Conservation (phyloP, 75 land plant species). For the Adiantum capillusveneris region DNA sequence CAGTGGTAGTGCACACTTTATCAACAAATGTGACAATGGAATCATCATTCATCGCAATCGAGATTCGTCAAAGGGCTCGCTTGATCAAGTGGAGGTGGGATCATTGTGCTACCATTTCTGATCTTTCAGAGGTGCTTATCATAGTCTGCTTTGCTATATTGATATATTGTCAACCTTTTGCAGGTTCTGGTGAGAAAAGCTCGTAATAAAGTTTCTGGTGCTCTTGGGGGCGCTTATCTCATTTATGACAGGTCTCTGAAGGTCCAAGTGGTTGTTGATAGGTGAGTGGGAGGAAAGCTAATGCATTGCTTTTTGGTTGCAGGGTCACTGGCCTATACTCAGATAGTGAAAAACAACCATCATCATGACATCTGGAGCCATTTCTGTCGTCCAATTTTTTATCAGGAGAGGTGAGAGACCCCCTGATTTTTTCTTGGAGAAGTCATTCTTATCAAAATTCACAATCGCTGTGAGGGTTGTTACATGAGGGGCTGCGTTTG, state of each 20-base stretch:
- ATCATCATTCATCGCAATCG: slow-evolving; percentile 94
- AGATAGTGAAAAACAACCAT: too few relatives aligned
- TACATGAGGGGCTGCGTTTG: too few relatives aligned
- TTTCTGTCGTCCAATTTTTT: too few relatives aligned
- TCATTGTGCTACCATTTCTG: not conserved
- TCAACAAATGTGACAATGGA: slow-evolving; percentile 99
- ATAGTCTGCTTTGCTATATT: not conserved
- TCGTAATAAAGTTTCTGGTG: slow-evolving; percentile 80
- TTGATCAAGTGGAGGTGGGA: slow-evolving; percentile 73
- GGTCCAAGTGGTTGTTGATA: not conserved
- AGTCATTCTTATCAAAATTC: too few relatives aligned
- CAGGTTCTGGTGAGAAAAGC: slow-evolving; percentile 86
- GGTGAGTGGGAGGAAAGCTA: too few relatives aligned
- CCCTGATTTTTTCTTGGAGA: too few relatives aligned
- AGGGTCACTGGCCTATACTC: slow-evolving; percentile 7
- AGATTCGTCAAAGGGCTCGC: slow-evolving; percentile 46
- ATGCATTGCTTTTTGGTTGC: not conserved
- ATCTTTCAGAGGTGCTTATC: not conserved
- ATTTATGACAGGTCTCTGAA: slow-evolving; percentile 55
- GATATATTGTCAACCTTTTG: not conserved
- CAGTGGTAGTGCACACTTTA: slow-evolving; percentile 98
- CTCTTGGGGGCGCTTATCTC: slow-evolving; percentile 66
- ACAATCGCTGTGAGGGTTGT: too few relatives aligned
- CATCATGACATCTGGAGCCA: too few relatives aligned
- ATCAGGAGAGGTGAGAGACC: too few relatives aligned